phyloP scores from a whole-genome alignment of 805 yeast species.

The Torulaspora indica region DNA sequence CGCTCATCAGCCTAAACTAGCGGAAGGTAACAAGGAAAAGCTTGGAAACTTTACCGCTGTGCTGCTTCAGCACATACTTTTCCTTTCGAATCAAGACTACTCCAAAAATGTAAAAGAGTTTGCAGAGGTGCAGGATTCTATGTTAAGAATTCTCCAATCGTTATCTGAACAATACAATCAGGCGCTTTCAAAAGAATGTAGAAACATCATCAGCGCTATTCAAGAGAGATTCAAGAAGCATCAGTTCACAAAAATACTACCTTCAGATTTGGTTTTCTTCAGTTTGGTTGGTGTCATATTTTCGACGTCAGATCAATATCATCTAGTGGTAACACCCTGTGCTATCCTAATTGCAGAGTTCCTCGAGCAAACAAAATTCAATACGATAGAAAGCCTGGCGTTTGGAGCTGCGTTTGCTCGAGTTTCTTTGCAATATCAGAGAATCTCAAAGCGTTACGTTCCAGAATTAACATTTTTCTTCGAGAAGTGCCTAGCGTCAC shows the following conservation, averaged over 20 bases:
- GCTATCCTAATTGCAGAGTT: slow-evolving; percentile 67
- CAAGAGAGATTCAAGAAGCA: slow-evolving; percentile 47
- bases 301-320: slow-evolving; percentile 95
- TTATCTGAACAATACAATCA: slow-evolving; percentile 64
- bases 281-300: slow-evolving; percentile 69
- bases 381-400: slow-evolving; percentile 42
- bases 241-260: slow-evolving; percentile 39
- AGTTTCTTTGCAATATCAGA: slow-evolving; percentile 64
- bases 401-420: slow-evolving; percentile 66
- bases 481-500: slow-evolving; percentile 45
- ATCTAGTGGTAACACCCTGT: slow-evolving; percentile 83
- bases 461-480: slow-evolving; percentile 72
- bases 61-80: slow-evolving; percentile 56
- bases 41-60: slow-evolving; percentile 59
- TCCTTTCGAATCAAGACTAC: slow-evolving; percentile 41
- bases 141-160: slow-evolving; percentile 47
- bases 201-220: slow-evolving; percentile 52
- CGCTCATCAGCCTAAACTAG: slow-evolving; percentile 68
- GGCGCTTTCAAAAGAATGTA: slow-evolving; percentile 54
- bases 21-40: slow-evolving; percentile 75
- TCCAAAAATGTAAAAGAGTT: slow-evolving; percentile 36
- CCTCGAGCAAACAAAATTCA: slow-evolving; percentile 48
- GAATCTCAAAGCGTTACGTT: slow-evolving; percentile 68
- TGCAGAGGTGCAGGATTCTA: slow-evolving; percentile 39
- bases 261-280: slow-evolving; percentile 59